Evolutionary conservation across 1,139 yeast genomes (phyloP).

Genomic region (Pneumocystis murina): DNA sequence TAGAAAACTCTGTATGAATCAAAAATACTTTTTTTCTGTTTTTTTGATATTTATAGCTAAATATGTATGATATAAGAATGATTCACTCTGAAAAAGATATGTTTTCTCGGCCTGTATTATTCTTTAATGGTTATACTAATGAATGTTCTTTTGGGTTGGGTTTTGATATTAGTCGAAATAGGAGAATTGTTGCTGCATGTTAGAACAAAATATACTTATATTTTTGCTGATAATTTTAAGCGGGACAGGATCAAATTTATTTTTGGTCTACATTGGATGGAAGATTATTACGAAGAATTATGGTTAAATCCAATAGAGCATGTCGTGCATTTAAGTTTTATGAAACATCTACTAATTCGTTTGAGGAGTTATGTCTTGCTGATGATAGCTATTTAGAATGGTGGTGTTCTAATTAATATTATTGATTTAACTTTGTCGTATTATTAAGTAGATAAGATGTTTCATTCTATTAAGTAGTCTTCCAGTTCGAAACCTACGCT

Average conservation of each 20-base stretch:
- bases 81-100: neutral
- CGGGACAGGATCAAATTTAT: neutral
- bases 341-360: constrained; percentile 41
- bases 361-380: constrained; percentile 48
- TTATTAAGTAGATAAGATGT: constrained; percentile 37
- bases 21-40: neutral
- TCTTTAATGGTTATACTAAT: constrained; percentile 4
- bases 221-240: neutral
- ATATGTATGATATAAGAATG: constrained; percentile 7
- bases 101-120: constrained; percentile 2
- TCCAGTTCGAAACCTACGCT: constrained; percentile 42
- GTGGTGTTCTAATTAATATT: constrained; percentile 7
- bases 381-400: constrained; percentile 37
- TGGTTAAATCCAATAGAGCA: constrained; percentile 40
- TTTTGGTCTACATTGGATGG: constrained; percentile 7
- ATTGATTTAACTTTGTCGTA: constrained; percentile 32
- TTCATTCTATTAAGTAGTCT: constrained; percentile 31
- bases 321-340: constrained; percentile 38
- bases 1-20: neutral
- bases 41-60: neutral
- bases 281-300: constrained; percentile 40
- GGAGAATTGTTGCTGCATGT: constrained; percentile 5
- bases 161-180: neutral
- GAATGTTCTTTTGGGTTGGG: constrained; percentile 4
- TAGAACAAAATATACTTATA: constrained; percentile 3